Percentiles rank a stretch among this genome's conserved stretches.
phyloP scores from a whole-genome alignment of 495 filamentous ascomycete genomes.

The Podospora didyma region DNA sequence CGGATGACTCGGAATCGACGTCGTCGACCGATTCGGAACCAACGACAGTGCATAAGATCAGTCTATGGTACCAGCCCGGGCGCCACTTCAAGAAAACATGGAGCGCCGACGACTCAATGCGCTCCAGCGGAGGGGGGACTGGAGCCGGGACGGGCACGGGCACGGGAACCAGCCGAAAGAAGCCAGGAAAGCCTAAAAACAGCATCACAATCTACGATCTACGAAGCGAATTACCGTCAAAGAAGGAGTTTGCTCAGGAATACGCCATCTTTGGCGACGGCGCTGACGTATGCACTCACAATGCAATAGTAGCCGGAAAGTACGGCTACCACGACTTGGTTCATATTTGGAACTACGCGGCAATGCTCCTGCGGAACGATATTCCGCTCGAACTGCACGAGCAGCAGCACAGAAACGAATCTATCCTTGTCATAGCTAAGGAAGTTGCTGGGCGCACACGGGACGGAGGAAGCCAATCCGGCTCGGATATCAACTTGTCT shows the following conservation, averaged over 20 bases:
- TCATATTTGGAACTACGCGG: slow-evolving; percentile 78
- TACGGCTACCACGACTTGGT: slow-evolving; percentile 71
- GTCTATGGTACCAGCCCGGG: slow-evolving; percentile 41
- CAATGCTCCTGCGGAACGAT: slow-evolving; percentile 70
- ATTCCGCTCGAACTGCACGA: slow-evolving; percentile 63
- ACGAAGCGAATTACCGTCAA: slow-evolving; percentile 66
- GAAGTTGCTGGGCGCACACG: slow-evolving; percentile 49
- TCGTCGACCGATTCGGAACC: slow-evolving; percentile 68
- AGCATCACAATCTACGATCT: slow-evolving; percentile 68
- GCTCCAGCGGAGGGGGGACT: slow-evolving; percentile 47
- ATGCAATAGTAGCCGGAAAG: slow-evolving; percentile 70
- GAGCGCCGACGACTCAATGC: slow-evolving; percentile 44
- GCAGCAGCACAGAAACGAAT: slow-evolving; percentile 41
- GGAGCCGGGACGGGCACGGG: slow-evolving; percentile 46
- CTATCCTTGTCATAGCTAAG: slow-evolving; percentile 59
- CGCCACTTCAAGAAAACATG: slow-evolving; percentile 42
- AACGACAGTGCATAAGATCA: slow-evolving; percentile 53
- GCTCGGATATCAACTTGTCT: slow-evolving; percentile 31
- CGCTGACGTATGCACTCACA: slow-evolving; percentile 74
- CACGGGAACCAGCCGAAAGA: slow-evolving; percentile 43
- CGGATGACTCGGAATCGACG: slow-evolving; percentile 63
- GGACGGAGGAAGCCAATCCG: slow-evolving; percentile 27
- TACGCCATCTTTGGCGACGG: slow-evolving; percentile 84
- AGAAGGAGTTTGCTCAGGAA: slow-evolving; percentile 65
- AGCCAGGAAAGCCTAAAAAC: slow-evolving; percentile 44